phyloP scores from a whole-genome alignment of 768 basidiomycete genomes.

The button mushroom (Agaricus bisporus) region DNA sequence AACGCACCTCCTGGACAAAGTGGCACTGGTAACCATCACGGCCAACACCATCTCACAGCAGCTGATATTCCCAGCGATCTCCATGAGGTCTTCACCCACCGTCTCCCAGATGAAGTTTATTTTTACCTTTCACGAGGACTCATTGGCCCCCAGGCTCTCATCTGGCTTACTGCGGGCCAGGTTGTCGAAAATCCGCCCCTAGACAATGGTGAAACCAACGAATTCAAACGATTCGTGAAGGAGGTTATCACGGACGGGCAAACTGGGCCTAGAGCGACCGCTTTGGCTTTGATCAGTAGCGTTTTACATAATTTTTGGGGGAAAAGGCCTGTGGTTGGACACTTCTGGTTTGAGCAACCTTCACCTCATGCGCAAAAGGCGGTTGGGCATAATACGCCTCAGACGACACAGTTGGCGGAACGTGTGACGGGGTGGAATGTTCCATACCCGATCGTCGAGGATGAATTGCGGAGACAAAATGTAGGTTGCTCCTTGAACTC shows the following conservation, averaged over 20 bases:
- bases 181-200: conserved; percentile 84
- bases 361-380: conserved; percentile 47
- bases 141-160: conserved; percentile 80
- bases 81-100: conserved; percentile 91
- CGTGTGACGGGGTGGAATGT: conserved; percentile 90
- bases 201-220: conserved; percentile 91
- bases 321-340: conserved; percentile 62
- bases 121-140: conserved; percentile 94
- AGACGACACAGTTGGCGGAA: conserved; percentile 84
- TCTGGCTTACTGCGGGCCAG: conserved; percentile 90
- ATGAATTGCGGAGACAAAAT: conserved; percentile 93
- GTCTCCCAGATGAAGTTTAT: conserved; percentile 94
- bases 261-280: conserved; percentile 87
- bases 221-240: conserved; percentile 92
- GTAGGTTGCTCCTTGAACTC: conserved; percentile 44
- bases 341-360: conserved; percentile 71
- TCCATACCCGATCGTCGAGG: conserved; percentile 76
- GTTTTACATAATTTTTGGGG: conserved; percentile 80
- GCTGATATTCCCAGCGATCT: conserved; percentile 88
- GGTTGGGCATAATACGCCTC: conserved; percentile 66
- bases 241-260: conserved; percentile 94
- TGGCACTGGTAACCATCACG: conserved; percentile 45
- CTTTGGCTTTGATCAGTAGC: conserved; percentile 82
- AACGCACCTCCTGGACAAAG: conserved; percentile 26
- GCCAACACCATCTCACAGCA: conserved; percentile 69